phyloP scores from a whole-genome alignment of 2,329 filamentous ascomycete species.

The Talaromyces marneffei region DNA sequence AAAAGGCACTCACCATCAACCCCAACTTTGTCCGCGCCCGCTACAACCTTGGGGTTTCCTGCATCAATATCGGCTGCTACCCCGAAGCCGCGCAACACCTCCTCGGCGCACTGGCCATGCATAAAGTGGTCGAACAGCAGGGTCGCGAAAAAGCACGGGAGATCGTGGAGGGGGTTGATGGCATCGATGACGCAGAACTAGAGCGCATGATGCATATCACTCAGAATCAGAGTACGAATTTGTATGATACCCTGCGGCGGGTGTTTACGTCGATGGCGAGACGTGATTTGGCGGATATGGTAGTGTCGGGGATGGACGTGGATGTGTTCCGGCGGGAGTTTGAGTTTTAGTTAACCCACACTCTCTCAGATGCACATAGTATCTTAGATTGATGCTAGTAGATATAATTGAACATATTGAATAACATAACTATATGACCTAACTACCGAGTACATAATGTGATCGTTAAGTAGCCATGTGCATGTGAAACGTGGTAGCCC shows the following conservation, averaged over 20 bases:
- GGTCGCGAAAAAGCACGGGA: slow-evolving; percentile 78
- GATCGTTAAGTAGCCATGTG: too few species aligned
- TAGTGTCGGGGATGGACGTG: slow-evolving; percentile 84
- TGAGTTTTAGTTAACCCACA: slow-evolving; percentile 59
- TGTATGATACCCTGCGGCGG: slow-evolving; percentile 87
- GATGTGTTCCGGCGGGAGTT: slow-evolving; percentile 84
- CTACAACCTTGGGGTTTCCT: slow-evolving; percentile 93
- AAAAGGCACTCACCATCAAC: slow-evolving; percentile 79
- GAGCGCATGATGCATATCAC: slow-evolving; percentile 71
- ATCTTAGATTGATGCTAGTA: neutral
- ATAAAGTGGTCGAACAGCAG: slow-evolving; percentile 83
- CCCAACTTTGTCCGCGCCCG: slow-evolving; percentile 95
- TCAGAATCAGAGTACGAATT: slow-evolving; percentile 93
- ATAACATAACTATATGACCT: too few species aligned
- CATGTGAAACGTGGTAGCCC: too few species aligned
- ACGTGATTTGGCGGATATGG: slow-evolving; percentile 78
- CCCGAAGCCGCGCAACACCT: slow-evolving; percentile 90
- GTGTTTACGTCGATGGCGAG: slow-evolving; percentile 97
- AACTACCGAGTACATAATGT: too few species aligned
- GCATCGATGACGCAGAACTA: slow-evolving; percentile 63
- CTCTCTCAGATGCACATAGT: neutral
- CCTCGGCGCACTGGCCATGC: slow-evolving; percentile 87
- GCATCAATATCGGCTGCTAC: slow-evolving; percentile 96
- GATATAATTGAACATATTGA: neutral
- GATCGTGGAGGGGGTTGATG: slow-evolving; percentile 59